Percentiles rank a stretch among this genome's conserved stretches.
Evolutionary conservation across 495 filamentous ascomycete genomes (phyloP).

Genomic region (Aspergillus avenaceus): DNA sequence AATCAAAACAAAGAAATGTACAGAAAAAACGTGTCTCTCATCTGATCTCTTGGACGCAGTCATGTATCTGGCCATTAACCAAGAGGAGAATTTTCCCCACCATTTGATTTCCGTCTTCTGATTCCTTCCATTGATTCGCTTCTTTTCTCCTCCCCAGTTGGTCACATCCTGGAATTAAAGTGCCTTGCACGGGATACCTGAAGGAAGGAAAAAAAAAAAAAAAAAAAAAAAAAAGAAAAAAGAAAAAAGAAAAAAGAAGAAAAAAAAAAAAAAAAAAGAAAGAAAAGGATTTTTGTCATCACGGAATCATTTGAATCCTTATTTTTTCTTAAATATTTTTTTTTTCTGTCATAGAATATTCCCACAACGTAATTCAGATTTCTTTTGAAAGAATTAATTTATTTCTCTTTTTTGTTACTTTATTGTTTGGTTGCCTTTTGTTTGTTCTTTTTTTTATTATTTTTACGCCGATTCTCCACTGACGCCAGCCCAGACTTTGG

Average conservation of each 20-base stretch:
- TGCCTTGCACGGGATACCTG: background rate
- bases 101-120: background rate
- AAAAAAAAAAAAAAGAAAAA: background rate
- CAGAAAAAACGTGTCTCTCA: background rate
- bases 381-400: background rate
- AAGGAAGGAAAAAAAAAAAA: constrained; percentile 1
- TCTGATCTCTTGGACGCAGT: background rate
- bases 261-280: too few relatives aligned
- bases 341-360: background rate
- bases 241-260: background rate
- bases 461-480: background rate
- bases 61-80: too few relatives aligned
- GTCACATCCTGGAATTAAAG: background rate
- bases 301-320: background rate
- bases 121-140: background rate
- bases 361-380: background rate
- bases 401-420: background rate
- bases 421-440: background rate
- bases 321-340: background rate
- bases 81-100: constrained; percentile 15
- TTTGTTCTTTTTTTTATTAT: background rate
- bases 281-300: too few relatives aligned
- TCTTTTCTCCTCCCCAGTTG: background rate
- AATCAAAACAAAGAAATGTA: background rate
- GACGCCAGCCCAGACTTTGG: background rate